Base-by-base conservation (phyloP, 2,329 filamentous ascomycete species). In the Lasiodiplodia sp. region DNA sequence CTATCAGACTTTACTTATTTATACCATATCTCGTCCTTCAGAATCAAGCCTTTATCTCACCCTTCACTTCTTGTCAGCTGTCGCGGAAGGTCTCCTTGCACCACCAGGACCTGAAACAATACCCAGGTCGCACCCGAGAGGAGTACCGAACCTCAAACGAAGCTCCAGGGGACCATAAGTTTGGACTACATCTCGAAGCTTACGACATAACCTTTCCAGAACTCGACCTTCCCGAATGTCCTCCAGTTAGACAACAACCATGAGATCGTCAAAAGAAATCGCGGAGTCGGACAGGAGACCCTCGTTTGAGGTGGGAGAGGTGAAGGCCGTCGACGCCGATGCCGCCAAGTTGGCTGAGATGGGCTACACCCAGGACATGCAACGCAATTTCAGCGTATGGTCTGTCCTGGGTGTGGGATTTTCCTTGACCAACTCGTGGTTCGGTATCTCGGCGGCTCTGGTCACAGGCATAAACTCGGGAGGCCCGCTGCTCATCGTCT, bases 401-500 rank as follows among this genome's bases (percentile, higher is more conserved):
- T 84, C 82, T 0, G 78, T 85, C 47, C 77, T 85, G 3, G 84
- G 82, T n/a, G 82, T 85, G 14, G 83, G 83, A 11, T 86, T 85
- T 72, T 84, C 81, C 10, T 79, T 86, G 67, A 84, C 83, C 34
- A 85, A 86, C 70, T 84, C 82, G 1, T 86, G 83, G 84, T 84
- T 84, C 69, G 84, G 82, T 62, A 84, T 86, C 64, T 83, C 82
- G 1, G 81, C 82, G 10, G 82, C 81, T 5, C 71, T 86, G 70
- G 78, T 84, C 69, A 85, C 83, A 1, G 84, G 83, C 37, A 85
- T 86, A 77, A 84, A 81, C 49, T 83, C 82, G 11, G 84, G 84
- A 23, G 84, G 84, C 1, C 82, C 84, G 2, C 72, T 84, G 1
- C 77, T 85, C 66, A 81, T 85, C 69, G 79, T 86, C 67, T 86